These are phyloP conservation scores for Rhododendron henanense DNA, from an alignment of 148 eudicot species.

Conservation along the genomic window DNA sequence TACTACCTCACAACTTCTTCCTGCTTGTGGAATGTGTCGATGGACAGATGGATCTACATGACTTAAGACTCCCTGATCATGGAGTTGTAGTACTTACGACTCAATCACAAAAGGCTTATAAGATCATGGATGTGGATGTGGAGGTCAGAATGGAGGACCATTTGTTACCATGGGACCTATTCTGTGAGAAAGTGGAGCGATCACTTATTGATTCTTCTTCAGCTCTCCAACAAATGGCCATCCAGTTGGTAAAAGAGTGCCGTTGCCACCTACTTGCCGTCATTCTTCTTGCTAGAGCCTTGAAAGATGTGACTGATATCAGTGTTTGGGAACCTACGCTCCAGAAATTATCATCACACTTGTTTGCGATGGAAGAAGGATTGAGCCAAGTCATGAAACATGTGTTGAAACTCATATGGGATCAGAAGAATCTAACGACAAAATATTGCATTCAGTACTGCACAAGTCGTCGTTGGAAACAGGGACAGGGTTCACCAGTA, in stretches of 20 bases:
- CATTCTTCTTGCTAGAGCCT: background rate
- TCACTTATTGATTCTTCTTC: background rate
- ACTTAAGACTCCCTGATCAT: background rate
- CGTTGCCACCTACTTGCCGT: background rate
- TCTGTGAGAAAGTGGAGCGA: background rate
- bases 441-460: too few species aligned
- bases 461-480: too few species aligned
- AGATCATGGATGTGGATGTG: background rate
- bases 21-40: background rate
- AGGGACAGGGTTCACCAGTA: too few species aligned
- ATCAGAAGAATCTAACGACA: too few species aligned
- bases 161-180: background rate
- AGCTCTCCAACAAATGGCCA: background rate
- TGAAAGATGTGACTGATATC: background rate
- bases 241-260: background rate
- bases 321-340: background rate
- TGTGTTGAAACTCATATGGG: too few species aligned
- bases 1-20: background rate
- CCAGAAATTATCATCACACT: too few species aligned
- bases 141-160: slow-evolving; percentile 2
- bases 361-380: too few species aligned
- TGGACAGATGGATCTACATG: background rate
- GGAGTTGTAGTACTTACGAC: background rate
- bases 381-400: too few species aligned
- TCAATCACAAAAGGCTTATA: background rate